A percentile compares a stretch with the other conserved stretches of the same genome.
These are phyloP conservation scores for Zygotorulaspora chibaensis DNA, from an alignment of 805 yeast genomes.

Conservation along the genomic window DNA sequence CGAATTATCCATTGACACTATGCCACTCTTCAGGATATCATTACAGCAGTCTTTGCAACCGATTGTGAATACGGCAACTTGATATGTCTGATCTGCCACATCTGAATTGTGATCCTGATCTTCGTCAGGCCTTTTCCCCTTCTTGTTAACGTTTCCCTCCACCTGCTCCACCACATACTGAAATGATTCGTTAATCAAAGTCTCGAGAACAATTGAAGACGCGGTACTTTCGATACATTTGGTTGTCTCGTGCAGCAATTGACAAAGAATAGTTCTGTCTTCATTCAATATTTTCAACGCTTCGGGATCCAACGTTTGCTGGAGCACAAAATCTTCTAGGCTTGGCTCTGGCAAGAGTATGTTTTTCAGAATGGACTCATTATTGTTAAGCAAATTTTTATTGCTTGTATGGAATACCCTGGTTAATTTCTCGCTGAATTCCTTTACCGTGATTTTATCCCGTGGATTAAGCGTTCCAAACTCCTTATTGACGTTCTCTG, in stretches of 20 bases:
- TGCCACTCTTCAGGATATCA: constrained; percentile 26
- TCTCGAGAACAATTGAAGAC: constrained; percentile 27
- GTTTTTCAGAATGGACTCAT: constrained; percentile 28
- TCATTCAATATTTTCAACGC: constrained; percentile 33
- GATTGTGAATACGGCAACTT: constrained; percentile 30
- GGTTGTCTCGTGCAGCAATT: constrained; percentile 44
- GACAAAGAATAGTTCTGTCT: constrained; percentile 32
- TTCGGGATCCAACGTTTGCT: constrained; percentile 47
- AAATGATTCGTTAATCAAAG: constrained; percentile 29
- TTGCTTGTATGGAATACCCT: constrained; percentile 33
- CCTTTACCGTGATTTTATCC: constrained; percentile 59
- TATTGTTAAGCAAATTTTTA: constrained; percentile 27
- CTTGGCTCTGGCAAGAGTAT: constrained; percentile 48
- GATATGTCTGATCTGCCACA: constrained; percentile 14
- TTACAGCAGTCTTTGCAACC: constrained; percentile 30
- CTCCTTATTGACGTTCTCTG: constrained; percentile 51
- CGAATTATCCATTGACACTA: constrained; percentile 24
- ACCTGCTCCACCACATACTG: constrained; percentile 27
- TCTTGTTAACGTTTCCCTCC: constrained; percentile 19
- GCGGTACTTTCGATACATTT: constrained; percentile 37
- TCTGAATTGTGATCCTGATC: constrained; percentile 3
- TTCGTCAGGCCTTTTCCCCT: constrained; percentile 11
- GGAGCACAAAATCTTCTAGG: constrained; percentile 49
- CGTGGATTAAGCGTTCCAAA: constrained; percentile 67
- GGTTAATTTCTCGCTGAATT: constrained; percentile 47